These are phyloP conservation scores for Castanea mollissima DNA, from an alignment of 306 rosid genomes.

Conservation along the genomic window DNA sequence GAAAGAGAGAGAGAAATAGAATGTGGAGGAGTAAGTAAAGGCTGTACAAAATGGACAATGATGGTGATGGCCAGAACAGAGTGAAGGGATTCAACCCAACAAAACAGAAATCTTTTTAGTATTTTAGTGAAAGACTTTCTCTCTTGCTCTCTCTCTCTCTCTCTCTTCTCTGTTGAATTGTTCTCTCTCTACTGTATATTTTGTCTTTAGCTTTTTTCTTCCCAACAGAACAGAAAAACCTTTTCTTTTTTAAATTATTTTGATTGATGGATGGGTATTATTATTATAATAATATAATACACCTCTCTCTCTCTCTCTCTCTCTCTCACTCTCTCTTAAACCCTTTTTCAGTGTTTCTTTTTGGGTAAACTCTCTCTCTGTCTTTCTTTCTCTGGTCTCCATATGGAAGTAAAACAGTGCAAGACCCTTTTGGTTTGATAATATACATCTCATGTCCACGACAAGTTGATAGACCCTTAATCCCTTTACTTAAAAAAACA, in stretches of 20 bases:
- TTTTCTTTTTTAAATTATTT: conserved; percentile 22
- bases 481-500: not conserved
- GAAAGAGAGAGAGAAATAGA: conserved; percentile 18
- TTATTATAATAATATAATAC: conserved; percentile 12
- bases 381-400: conserved; percentile 20
- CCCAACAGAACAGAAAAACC: conserved; percentile 37
- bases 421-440: conserved; percentile 29
- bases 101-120: conserved; percentile 41
- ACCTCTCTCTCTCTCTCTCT: conserved; percentile 24
- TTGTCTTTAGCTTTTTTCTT: conserved; percentile 49
- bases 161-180: conserved; percentile 11
- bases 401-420: not conserved
- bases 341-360: not conserved
- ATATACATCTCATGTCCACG: conserved; percentile 30
- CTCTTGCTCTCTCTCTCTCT: conserved; percentile 20
- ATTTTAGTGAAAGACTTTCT: conserved; percentile 34
- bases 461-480: conserved; percentile 21
- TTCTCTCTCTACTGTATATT: conserved; percentile 29
- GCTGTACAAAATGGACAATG: conserved; percentile 49
- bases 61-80: conserved; percentile 50
- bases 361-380: conserved; percentile 20
- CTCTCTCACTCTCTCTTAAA: not conserved
- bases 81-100: conserved; percentile 52
- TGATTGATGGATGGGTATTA: conserved; percentile 25
- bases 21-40: conserved; percentile 32